Percentiles rank a stretch among this genome's conserved stretches.
phyloP scores from a whole-genome alignment of 192 early-diverging fungal species.

The Coemansia erecta region DNA sequence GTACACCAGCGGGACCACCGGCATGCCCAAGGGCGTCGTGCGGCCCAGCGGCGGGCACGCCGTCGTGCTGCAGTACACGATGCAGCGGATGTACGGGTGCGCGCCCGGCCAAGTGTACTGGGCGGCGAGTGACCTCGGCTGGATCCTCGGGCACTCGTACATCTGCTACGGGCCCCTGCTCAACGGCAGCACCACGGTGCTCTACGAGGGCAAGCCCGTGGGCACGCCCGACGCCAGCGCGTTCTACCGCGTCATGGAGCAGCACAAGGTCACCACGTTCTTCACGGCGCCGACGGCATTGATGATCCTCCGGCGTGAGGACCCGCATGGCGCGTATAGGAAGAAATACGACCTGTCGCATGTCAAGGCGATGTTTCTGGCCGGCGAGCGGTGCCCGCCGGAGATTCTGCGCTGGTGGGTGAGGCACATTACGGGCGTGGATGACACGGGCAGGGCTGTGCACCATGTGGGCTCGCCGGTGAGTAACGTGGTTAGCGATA shows the following conservation, averaged over 20 bases:
- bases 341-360: constrained; percentile 61
- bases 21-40: constrained; percentile 71
- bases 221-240: constrained; percentile 75
- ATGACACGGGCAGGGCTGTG: constrained; percentile 19
- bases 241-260: constrained; percentile 71
- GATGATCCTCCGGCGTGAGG: constrained; percentile 74
- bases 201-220: constrained; percentile 90
- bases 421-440: constrained; percentile 23
- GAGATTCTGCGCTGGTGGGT: constrained; percentile 68
- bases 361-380: constrained; percentile 68
- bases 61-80: constrained; percentile 65
- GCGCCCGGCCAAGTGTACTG: constrained; percentile 72
- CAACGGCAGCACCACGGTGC: constrained; percentile 71
- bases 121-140: constrained; percentile 80
- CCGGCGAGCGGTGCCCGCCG: constrained; percentile 80
- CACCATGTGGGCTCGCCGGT: constrained; percentile 19
- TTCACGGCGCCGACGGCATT: constrained; percentile 85
- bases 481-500: constrained; percentile 61
- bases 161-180: constrained; percentile 80
- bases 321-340: constrained; percentile 61
- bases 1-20: constrained; percentile 75
- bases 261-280: constrained; percentile 73
- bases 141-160: constrained; percentile 85
- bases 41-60: constrained; percentile 67
- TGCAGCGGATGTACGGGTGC: constrained; percentile 69